A percentile compares a stretch with the other conserved stretches of the same genome.
phyloP scores from a whole-genome alignment of 2,329 filamentous ascomycete species.

The Aspergillus awamori region DNA sequence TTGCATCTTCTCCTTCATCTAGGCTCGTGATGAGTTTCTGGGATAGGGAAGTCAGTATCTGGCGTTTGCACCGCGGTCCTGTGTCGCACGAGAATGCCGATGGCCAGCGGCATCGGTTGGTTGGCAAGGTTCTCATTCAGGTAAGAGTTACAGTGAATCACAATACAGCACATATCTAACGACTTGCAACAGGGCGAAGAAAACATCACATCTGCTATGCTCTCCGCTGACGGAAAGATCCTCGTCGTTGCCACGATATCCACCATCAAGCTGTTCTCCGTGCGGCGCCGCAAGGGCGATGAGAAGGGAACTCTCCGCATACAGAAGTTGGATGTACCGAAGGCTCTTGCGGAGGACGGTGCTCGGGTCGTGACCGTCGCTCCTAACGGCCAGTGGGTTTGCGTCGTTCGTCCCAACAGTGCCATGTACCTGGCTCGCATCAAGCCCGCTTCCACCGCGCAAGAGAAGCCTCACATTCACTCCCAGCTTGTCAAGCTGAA shows the following conservation, averaged over 20 bases:
- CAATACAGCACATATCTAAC: conserved; percentile 9
- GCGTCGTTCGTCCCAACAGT: conserved; percentile 61
- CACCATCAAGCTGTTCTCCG: conserved; percentile 75
- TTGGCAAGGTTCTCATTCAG: conserved; percentile 66
- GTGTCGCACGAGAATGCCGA: conserved; percentile 52
- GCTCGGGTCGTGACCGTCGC: conserved; percentile 65
- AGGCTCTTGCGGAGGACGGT: conserved; percentile 60
- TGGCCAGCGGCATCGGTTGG: conserved; percentile 49
- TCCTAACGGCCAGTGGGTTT: conserved; percentile 51
- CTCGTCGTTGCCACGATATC: conserved; percentile 75
- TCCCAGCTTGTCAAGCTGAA: conserved; percentile 49
- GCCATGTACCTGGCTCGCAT: conserved; percentile 59
- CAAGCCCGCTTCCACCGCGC: conserved; percentile 40
- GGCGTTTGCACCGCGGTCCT: conserved; percentile 60
- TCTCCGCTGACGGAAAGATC: conserved; percentile 71
- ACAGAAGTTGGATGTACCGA: conserved; percentile 68
- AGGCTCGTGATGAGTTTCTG: conserved; percentile 88
- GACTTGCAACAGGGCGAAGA: conserved; percentile 64
- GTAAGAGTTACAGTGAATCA: conserved; percentile 30
- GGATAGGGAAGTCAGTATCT: conserved; percentile 84
- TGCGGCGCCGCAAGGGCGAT: conserved; percentile 57
- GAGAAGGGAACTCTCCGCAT: conserved; percentile 67
- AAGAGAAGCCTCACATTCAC: conserved; percentile 47
- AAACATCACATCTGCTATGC: conserved; percentile 74
- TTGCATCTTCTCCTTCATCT: conserved; percentile 71